Evolutionary conservation across 305 asterid species (phyloP), one percentile per base, ranked within the genome.

Genomic region (Rubia peregrina): DNA sequence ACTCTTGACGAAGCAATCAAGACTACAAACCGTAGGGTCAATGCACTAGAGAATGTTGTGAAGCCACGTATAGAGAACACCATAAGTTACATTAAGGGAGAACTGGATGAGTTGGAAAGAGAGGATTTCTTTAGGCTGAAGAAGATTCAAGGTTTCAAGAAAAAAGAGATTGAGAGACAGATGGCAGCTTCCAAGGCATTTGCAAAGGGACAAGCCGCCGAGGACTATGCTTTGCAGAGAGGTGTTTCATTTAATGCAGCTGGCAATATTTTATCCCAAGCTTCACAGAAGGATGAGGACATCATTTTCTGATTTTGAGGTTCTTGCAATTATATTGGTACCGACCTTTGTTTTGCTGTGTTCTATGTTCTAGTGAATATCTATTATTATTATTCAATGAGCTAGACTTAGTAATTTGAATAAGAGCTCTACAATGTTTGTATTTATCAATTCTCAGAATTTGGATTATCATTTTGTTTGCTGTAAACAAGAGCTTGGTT

Each of bases 111-210:
- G 69, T 69, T 91, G 80, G 96, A 91, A 75, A 83, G 96, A 79
- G 96, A 89, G 87, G 97, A 91, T 65, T 91, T 91, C 84, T 89
- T 91, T 22, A 81, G 97, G 84, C 82, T 91, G 85, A 91, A 91
- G 76, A 91, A 91, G 86, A 89, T 91, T 42, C 96, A 91, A 78
- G 97, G 97, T 40, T 91, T 38, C 88, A 91, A 91, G 88, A 89
- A 75, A 77, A 85, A 90, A 73, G 92, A 80, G 76, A 72, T 89
- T 1, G 92, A 89, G 73, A 89, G 61, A 81, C 92, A 91, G 80
- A 82, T 80, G 61, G 86, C 83, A 9, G 72, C 88, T 70, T 84
- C 97, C 66, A 85, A 71, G 85, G 86, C 67, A 6, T 89, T 30
- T 65, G 96, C 90, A 7, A 82, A 85, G 56, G 90, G 82, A 43